Percentiles rank a stretch among this genome's conserved stretches.
Evolutionary conservation across 345 rosid genomes (phyloP).

Genomic region (Conringia planisiliqua): DNA sequence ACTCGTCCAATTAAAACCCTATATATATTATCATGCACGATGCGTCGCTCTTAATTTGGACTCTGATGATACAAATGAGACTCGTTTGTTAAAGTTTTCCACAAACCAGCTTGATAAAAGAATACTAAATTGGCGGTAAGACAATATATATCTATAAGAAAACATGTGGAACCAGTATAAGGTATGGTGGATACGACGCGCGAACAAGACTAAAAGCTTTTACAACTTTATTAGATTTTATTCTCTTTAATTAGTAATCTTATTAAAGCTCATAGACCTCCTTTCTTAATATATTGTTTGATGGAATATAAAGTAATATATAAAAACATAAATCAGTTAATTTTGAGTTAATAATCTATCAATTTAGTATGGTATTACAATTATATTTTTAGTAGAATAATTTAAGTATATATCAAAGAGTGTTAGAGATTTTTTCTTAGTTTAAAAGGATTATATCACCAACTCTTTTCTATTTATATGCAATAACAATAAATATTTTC

Average conservation of each 20-base stretch:
- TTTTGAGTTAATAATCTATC: neutral
- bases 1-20: neutral
- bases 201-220: neutral
- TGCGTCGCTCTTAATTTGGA: neutral
- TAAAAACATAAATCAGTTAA: too few relatives aligned
- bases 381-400: neutral
- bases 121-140: neutral
- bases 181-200: neutral
- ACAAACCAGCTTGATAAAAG: neutral
- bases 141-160: neutral
- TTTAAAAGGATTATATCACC: too few relatives aligned
- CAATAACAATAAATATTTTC: too few relatives aligned
- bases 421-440: too few relatives aligned
- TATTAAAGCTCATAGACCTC: neutral
- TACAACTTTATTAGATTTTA: neutral
- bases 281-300: neutral
- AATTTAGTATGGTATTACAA: too few relatives aligned
- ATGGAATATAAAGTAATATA: neutral
- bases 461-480: too few relatives aligned
- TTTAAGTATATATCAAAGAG: neutral
- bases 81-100: neutral
- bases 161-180: conserved; percentile 15
- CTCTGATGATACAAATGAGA: neutral
- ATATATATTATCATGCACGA: too few relatives aligned
- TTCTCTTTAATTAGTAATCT: neutral